Base-by-base conservation (phyloP, 768 basidiomycete genomes). In the Pholiota microspora region DNA sequence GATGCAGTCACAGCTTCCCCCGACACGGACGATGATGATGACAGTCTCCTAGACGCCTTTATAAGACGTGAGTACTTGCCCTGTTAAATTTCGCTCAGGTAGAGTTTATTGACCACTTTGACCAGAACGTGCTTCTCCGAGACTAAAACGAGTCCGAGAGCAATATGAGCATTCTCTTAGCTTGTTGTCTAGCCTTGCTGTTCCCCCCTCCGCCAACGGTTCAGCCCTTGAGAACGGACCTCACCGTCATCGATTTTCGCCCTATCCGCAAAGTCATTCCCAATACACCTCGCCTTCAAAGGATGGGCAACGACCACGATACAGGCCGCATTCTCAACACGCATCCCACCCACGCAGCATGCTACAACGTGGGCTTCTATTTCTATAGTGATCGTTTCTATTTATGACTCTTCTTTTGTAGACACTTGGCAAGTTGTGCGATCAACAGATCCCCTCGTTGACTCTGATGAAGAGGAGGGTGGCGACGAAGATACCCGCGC, bases 371-470 rank as follows among this genome's bases (percentile, higher is more conserved):
- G 71, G 58, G 84, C 63, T 16, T 34, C 24, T 36, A 24, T 50
- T n/a, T 42, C 42, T 42, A 36, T 36, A 23, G 27, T 47, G 34
- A 51, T 28, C 15, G 32, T 23, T 27, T 15, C 4, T 21, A 40
- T 49, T 52, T 23, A 47, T 53, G 24, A 23, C 24, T 59, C 62
- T 28, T 60, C 51, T 63, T 31, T 29, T 12, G 27, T 40, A 92
- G 89, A 90, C 64, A 84, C 89, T 13, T 91, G 86, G 86, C 82
- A 88, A 62, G 76, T 80, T 13, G 75, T 85, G 53, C 79, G 75
- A 49, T 82, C 78, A 27, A 80, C 82, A 32, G 89, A 92, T 63
- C 85, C 89, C n/a, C 72, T 91, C 25, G 69, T 76, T 47, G 88
- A 90, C 67, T 91, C 89, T 25, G 89, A 90, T 55, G 86, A 88